phyloP scores from a whole-genome alignment of 1,284 basidiomycete genomes.

The Cryptococcus sp. region DNA sequence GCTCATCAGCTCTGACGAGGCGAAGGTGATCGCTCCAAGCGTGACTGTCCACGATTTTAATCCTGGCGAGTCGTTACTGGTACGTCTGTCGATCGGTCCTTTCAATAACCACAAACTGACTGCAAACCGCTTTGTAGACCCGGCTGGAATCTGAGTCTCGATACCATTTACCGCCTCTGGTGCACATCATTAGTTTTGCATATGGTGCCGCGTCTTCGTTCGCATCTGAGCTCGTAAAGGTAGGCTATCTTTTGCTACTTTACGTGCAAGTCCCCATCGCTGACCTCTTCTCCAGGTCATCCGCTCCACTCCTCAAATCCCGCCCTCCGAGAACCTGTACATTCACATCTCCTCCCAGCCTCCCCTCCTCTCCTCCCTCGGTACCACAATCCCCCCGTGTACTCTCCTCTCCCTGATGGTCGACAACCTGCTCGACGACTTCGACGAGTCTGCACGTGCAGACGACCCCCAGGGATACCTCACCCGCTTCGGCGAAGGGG shows the following conservation, averaged over 20 bases:
- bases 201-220: constrained; percentile 27
- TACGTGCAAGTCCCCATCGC: neutral
- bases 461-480: constrained; percentile 47
- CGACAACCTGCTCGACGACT: constrained; percentile 25
- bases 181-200: constrained; percentile 26
- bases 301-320: constrained; percentile 15
- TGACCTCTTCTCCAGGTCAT: constrained; percentile 21
- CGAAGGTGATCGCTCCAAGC: constrained; percentile 18
- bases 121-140: no score
- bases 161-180: constrained; percentile 32
- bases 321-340: constrained; percentile 37
- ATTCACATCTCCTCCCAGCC: constrained; percentile 30
- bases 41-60: neutral
- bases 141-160: constrained; percentile 23
- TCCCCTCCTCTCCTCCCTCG: constrained; percentile 23
- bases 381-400: constrained; percentile 19
- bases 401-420: constrained; percentile 23
- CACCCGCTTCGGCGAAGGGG: constrained; percentile 47
- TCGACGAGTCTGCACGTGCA: constrained; percentile 25
- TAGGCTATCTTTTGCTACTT: constrained; percentile 8
- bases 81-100: constrained; percentile 12
- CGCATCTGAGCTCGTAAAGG: constrained; percentile 26
- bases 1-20: constrained; percentile 23
- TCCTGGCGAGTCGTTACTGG: constrained; percentile 17
- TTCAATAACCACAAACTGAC: no score